Evolutionary conservation across 2,329 filamentous ascomycete species (phyloP).

Genomic region (Fusarium sp.): DNA sequence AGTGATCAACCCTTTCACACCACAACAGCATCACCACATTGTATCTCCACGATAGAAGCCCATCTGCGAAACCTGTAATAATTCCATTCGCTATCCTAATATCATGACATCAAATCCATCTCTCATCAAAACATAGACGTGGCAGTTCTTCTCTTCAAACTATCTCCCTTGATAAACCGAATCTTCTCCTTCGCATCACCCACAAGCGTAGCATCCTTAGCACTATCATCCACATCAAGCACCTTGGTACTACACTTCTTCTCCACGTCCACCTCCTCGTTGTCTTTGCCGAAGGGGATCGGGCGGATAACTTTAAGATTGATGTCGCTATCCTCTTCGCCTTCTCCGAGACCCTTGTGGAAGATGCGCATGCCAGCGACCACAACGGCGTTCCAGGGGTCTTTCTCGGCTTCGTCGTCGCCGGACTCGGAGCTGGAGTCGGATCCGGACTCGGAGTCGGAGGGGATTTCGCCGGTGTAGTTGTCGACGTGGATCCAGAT

Average conservation of each 20-base stretch:
- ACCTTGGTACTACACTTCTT: conserved; percentile 51
- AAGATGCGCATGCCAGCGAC: conserved; percentile 74
- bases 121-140: conserved; percentile 16
- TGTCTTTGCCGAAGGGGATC: conserved; percentile 50
- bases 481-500: conserved; percentile 53
- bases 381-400: conserved; percentile 74
- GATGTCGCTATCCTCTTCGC: conserved; percentile 53
- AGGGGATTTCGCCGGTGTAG: conserved; percentile 18
- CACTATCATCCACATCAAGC: conserved; percentile 61
- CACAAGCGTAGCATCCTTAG: conserved; percentile 60
- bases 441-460: conserved; percentile 16
- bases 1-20: too few relatives aligned
- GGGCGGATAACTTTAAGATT: conserved; percentile 58
- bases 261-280: conserved; percentile 42
- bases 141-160: conserved; percentile 16
- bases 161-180: conserved; percentile 54
- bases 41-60: too few relatives aligned
- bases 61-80: neutral
- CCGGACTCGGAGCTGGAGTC: conserved; percentile 53
- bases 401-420: conserved; percentile 67
- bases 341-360: conserved; percentile 58
- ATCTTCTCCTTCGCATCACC: conserved; percentile 53
- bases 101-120: neutral
- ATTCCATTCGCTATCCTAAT: neutral
- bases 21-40: too few relatives aligned